A percentile compares a stretch with the other conserved stretches of the same genome.
Evolutionary conservation across 192 early-diverging fungal species (phyloP).

Genomic region (Mortierella claussenii): DNA sequence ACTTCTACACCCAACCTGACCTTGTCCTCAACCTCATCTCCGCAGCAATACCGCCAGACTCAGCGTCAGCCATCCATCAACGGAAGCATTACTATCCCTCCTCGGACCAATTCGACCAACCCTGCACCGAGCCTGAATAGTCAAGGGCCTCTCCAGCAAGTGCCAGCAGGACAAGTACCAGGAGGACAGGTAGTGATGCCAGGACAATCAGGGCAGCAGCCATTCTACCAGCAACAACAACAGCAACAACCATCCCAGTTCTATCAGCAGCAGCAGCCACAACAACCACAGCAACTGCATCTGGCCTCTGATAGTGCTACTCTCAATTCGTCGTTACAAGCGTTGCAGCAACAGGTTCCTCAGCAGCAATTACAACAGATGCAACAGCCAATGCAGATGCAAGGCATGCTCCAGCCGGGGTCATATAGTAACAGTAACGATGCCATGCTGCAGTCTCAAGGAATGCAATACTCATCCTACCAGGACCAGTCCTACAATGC

Average conservation of each 20-base stretch:
- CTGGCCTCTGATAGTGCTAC: constrained; percentile 9
- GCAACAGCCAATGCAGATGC: constrained; percentile 1
- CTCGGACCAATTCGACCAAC: constrained; percentile 8
- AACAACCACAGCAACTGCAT: constrained; percentile 17
- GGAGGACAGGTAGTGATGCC: too few species aligned
- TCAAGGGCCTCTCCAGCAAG: constrained; percentile 3
- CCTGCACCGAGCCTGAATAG: background rate
- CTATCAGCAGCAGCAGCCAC: constrained; percentile 20
- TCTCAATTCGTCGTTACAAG: constrained; percentile 11
- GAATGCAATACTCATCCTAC: background rate
- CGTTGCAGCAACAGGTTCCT: background rate
- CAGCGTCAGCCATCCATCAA: constrained; percentile 11
- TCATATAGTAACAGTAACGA: background rate
- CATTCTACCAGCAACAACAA: constrained; percentile 6
- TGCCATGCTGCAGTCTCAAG: background rate
- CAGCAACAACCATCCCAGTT: constrained; percentile 5
- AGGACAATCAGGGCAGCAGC: background rate
- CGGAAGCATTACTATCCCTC: constrained; percentile 18
- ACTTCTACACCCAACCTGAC: background rate
- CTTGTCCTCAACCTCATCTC: background rate
- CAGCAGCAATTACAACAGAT: constrained; percentile 6
- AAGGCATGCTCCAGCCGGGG: background rate
- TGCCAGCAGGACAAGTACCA: constrained; percentile 8
- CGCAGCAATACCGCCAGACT: background rate
- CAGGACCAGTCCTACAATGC: background rate